Conservation (phyloP, 2,329 filamentous ascomycete genomes). For the Colletotrichum sp. region DNA sequence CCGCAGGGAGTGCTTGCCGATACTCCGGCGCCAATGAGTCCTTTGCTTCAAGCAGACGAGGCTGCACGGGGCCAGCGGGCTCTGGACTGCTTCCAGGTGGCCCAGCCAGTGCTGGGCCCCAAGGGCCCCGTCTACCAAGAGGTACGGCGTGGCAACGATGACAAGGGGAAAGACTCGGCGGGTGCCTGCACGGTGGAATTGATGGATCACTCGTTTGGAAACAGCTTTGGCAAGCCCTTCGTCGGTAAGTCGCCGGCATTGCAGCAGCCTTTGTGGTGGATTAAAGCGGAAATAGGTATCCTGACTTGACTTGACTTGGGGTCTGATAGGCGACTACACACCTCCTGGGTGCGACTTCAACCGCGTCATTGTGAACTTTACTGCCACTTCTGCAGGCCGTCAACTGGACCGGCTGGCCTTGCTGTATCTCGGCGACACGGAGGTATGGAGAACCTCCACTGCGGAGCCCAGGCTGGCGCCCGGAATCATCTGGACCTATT, state of each 20-base stretch:
- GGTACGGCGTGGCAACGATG: slow-evolving; percentile 19
- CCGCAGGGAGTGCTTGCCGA: slow-evolving; percentile 8
- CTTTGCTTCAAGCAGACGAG: neutral
- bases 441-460: slow-evolving; percentile 85
- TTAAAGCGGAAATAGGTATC: slow-evolving; percentile 2
- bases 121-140: slow-evolving; percentile 32
- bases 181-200: slow-evolving; percentile 59
- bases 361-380: slow-evolving; percentile 77
- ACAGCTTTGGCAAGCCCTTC: slow-evolving; percentile 76
- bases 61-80: neutral
- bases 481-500: slow-evolving; percentile 78
- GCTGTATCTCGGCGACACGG: slow-evolving; percentile 78
- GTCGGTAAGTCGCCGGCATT: slow-evolving; percentile 57
- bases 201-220: slow-evolving; percentile 74
- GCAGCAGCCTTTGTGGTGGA: neutral
- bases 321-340: slow-evolving; percentile 60
- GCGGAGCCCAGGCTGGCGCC: slow-evolving; percentile 71
- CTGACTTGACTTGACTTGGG: slow-evolving; percentile 1
- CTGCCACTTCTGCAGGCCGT: slow-evolving; percentile 70
- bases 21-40: neutral
- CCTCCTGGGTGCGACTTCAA: slow-evolving; percentile 76
- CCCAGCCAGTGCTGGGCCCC: slow-evolving; percentile 66
- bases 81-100: slow-evolving; percentile 72
- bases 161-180: slow-evolving; percentile 19
- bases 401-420: slow-evolving; percentile 80